Evolutionary conservation across 805 yeast species (phyloP).

Genomic region (Brettanomyces bruxellensis): DNA sequence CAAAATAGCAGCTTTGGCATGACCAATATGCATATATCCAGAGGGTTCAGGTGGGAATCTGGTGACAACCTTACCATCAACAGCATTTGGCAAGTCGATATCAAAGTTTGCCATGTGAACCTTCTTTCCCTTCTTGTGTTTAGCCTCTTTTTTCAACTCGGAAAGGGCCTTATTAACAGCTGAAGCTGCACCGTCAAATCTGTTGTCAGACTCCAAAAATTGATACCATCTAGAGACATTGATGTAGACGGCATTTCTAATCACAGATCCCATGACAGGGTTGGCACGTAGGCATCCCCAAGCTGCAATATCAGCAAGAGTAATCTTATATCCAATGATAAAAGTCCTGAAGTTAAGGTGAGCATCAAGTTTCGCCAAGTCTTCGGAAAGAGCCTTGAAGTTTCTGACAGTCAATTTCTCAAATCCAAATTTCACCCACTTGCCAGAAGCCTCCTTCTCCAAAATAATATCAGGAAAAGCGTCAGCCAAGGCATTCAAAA

Average conservation of each 20-base stretch:
- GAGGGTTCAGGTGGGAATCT: slow-evolving; percentile 99
- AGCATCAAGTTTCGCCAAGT: slow-evolving; percentile 72
- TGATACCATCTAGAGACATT: slow-evolving; percentile 93
- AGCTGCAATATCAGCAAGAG: slow-evolving; percentile 75
- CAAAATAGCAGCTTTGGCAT: slow-evolving; percentile 95
- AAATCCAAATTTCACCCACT: slow-evolving; percentile 62
- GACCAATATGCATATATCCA: slow-evolving; percentile 98
- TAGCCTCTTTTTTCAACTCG: slow-evolving; percentile 65
- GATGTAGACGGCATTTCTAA: slow-evolving; percentile 74
- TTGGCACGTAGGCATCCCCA: slow-evolving; percentile 96
- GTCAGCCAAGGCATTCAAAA: slow-evolving; percentile 41
- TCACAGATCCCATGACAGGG: slow-evolving; percentile 83
- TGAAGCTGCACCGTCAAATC: slow-evolving; percentile 65
- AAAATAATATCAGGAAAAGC: slow-evolving; percentile 39
- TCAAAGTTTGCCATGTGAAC: slow-evolving; percentile 91
- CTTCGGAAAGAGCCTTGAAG: slow-evolving; percentile 73
- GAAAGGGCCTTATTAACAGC: slow-evolving; percentile 56
- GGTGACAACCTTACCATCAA: slow-evolving; percentile 91
- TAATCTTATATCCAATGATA: slow-evolving; percentile 53
- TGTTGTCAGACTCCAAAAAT: slow-evolving; percentile 55
- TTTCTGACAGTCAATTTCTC: slow-evolving; percentile 70
- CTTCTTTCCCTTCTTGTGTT: slow-evolving; percentile 49
- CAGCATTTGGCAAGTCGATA: slow-evolving; percentile 86
- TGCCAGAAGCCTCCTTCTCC: slow-evolving; percentile 32
- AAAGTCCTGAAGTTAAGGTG: slow-evolving; percentile 82